Evolutionary conservation across 805 yeast species (phyloP), one percentile per base, ranked within the genome.

Genomic region (Ogataea henricii): DNA sequence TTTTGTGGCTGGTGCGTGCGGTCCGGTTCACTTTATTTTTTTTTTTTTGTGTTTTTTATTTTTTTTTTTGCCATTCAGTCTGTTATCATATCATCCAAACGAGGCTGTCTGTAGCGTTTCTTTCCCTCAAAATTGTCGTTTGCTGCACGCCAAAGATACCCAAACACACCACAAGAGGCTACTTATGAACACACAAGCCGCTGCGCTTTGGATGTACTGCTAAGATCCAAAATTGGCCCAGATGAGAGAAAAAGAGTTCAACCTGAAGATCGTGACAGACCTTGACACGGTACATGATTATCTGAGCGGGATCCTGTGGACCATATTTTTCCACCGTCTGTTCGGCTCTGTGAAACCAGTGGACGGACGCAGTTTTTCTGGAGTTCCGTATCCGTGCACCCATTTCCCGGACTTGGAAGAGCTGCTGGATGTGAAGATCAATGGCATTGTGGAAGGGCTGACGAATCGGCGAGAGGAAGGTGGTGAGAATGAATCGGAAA

Each of bases 281-380:
- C 61, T 80, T 45, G 74, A 79, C 39, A 76, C 77, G 40, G 72
- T 77, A 6, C 68, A 78, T 43, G 88, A 82, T 48, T 77, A 80
- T 7, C 63, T 81, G 13, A 75, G 72, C 72, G 88, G 86, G 1
- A 65, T 85, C 22, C 62, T 87, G 46, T 82, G 87, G 71, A 70
- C 87, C 2, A 79, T 87, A 16, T 78, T 87, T 61, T 87, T 87
- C 63, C 79, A 82, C 46, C 68, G 95, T 37, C 67, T 85, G 22
- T 81, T 87, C 59, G 92, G 91, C 0, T 74, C 83, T 1, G 70
- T 85, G 14, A 63, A 67, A 1, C 89, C 91, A 1, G 63, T 68
- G 13, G 74, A 79, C 3, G 65, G 68, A n/a, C 83, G 81, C 14
- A 50, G 45, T 52, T 80, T 82, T 43, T 63, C 78, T 8, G 83